Evolutionary conservation across 192 early-diverging fungal genomes (phyloP).

Genomic region (Allomyces macrogynus): DNA sequence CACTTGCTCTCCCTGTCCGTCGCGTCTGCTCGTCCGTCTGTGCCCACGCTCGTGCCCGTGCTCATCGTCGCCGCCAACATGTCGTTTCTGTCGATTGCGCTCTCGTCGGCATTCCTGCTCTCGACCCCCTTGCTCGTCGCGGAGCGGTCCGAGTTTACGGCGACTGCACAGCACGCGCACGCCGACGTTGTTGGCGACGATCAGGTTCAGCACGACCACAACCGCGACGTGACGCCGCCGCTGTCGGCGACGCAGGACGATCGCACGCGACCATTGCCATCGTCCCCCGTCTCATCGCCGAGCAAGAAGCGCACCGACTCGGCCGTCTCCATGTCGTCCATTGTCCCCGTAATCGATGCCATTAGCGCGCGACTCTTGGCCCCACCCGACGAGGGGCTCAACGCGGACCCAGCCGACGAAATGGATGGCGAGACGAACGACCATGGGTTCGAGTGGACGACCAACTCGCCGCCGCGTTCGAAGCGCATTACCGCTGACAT

Average conservation of each 20-base stretch:
- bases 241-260: neutral
- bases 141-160: neutral
- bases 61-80: neutral
- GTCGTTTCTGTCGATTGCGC: neutral
- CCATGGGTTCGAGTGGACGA: neutral
- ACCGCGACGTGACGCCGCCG: neutral
- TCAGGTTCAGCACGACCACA: neutral
- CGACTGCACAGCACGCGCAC: neutral
- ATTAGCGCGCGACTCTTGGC: too few relatives aligned
- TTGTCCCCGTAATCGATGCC: too few relatives aligned
- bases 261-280: neutral
- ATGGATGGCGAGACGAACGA: neutral
- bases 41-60: too few relatives aligned
- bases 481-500: neutral
- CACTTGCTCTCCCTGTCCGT: too few relatives aligned
- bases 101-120: neutral
- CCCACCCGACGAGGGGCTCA: too few relatives aligned
- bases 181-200: neutral
- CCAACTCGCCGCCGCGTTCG: neutral
- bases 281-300: neutral
- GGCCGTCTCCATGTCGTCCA: neutral
- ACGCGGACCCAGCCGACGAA: neutral
- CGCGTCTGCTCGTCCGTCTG: too few relatives aligned
- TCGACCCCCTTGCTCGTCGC: neutral
- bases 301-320: constrained; percentile 1